Evolutionary conservation across 179 eudicot genomes (phyloP).

Genomic region (Vitellaria paradoxa): DNA sequence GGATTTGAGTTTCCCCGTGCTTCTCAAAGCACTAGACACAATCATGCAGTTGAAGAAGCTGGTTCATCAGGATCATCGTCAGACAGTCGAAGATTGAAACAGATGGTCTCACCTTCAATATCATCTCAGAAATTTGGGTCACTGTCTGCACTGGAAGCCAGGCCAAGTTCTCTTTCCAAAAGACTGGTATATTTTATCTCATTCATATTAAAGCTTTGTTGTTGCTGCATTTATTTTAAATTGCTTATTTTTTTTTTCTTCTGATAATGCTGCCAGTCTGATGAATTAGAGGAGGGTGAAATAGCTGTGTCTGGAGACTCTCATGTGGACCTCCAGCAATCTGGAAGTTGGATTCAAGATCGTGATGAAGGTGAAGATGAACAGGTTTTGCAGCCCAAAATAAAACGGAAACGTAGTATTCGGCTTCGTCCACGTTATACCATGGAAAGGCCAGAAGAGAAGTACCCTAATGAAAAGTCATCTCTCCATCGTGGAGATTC

Average conservation of each 20-base stretch:
- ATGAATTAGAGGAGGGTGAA: conserved; percentile 95
- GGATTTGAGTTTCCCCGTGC: conserved; percentile 54
- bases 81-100: conserved; percentile 52
- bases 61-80: conserved; percentile 90
- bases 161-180: conserved; percentile 76
- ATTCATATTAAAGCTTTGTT: conserved; percentile 8
- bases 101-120: conserved; percentile 53
- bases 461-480: conserved; percentile 41
- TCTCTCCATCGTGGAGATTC: conserved; percentile 57
- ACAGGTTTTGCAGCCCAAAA: conserved; percentile 88
- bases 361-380: conserved; percentile 92
- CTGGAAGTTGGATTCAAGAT: conserved; percentile 94
- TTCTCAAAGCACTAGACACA: conserved; percentile 35
- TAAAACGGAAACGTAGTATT: conserved; percentile 82
- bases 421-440: conserved; percentile 67
- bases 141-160: conserved; percentile 87
- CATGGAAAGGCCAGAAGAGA: conserved; percentile 66
- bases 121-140: conserved; percentile 95
- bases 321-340: conserved; percentile 72
- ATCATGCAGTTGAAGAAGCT: conserved; percentile 52
- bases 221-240: background rate
- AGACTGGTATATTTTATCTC: conserved; percentile 43
- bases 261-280: conserved; percentile 43
- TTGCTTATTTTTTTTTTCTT: conserved; percentile 14
- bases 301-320: conserved; percentile 86